Evolutionary conservation across 805 yeast species (phyloP), one percentile per base, ranked within the genome.

Genomic region (Saturnispora besseyi): DNA sequence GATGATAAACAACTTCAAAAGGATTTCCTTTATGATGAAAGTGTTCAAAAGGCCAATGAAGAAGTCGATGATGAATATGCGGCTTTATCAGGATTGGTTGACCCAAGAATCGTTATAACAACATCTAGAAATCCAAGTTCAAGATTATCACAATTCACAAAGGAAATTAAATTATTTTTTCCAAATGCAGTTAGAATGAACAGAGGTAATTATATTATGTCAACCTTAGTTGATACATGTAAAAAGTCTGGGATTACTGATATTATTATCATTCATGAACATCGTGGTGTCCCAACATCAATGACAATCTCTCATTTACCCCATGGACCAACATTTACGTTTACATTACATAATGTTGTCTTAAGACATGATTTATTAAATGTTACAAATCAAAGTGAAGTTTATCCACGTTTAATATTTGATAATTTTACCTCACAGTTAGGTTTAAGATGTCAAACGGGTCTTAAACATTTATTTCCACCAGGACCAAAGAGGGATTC

Each of bases 281-380:
- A 93, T 68, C 77, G 99, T 68, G 99, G 99, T 78, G 91, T 87
- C 0, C 99, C 99, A 47, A 90, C 96, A 0, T 87, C 96, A 1
- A 61, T 93, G 52, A 91, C 98, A 1, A 71, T 93, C 28, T 83
- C 93, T 32, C 99, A 93, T 72, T 86, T 93, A 65, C 99, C 99
- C 4, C 96, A 93, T 64, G 99, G 99, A 0, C 99, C 99, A 18
- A 86, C 97, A 2, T 95, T 93, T 32, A 83, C 86, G 43, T 93
- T 93, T 73, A 87, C 97, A 10, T 71, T 93, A 51, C 98, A 93
- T 68, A 93, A 93, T 61, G 98, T 93, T 48, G 89, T 87, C 26
- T 72, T 93, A 51, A 82, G 98, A 66, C 99, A 93, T 66, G 99
- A 93, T 69, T 77, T 93, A 42, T 72, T 84, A 28, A 80, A 87